Percentiles rank a stretch among this genome's conserved stretches.
phyloP scores from a whole-genome alignment of 2,329 filamentous ascomycete genomes.

The Plenodomus biglobosus region DNA sequence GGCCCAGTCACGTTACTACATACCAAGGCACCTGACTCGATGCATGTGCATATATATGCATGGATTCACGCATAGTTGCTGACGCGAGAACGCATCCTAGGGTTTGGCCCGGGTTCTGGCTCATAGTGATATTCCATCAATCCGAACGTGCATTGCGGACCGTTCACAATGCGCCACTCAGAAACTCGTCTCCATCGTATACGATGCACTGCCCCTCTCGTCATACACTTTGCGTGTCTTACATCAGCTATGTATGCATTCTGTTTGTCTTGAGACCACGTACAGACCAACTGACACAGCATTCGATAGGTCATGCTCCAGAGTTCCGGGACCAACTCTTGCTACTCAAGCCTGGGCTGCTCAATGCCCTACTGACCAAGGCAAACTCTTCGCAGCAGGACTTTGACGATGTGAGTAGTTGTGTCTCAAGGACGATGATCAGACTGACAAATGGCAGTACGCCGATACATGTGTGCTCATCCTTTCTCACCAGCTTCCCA shows the following conservation, averaged over 20 bases:
- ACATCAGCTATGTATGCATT: slow-evolving; percentile 49
- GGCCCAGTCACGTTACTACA: slow-evolving; percentile 5
- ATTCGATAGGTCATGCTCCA: slow-evolving; percentile 26
- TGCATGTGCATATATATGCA: slow-evolving; percentile 13
- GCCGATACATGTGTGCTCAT: slow-evolving; percentile 34
- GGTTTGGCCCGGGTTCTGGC: slow-evolving; percentile 41
- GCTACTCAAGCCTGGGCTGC: slow-evolving; percentile 30
- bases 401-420: slow-evolving; percentile 33
- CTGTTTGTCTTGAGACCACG: neutral
- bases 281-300: slow-evolving; percentile 15
- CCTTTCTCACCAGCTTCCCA: slow-evolving; percentile 32
- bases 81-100: slow-evolving; percentile 29
- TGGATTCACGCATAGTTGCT: slow-evolving; percentile 16
- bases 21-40: slow-evolving; percentile 23
- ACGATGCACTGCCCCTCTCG: slow-evolving; percentile 55
- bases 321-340: slow-evolving; percentile 38
- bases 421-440: neutral
- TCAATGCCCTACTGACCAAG: slow-evolving; percentile 38
- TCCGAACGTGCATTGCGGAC: slow-evolving; percentile 50
- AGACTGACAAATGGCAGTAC: slow-evolving; percentile 22
- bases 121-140: slow-evolving; percentile 34
- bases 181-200: slow-evolving; percentile 46
- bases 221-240: slow-evolving; percentile 55
- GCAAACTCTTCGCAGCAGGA: slow-evolving; percentile 32
- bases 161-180: slow-evolving; percentile 54